Evolutionary conservation across 495 filamentous ascomycete genomes (phyloP).

Genomic region (Penicillium riverlandense): DNA sequence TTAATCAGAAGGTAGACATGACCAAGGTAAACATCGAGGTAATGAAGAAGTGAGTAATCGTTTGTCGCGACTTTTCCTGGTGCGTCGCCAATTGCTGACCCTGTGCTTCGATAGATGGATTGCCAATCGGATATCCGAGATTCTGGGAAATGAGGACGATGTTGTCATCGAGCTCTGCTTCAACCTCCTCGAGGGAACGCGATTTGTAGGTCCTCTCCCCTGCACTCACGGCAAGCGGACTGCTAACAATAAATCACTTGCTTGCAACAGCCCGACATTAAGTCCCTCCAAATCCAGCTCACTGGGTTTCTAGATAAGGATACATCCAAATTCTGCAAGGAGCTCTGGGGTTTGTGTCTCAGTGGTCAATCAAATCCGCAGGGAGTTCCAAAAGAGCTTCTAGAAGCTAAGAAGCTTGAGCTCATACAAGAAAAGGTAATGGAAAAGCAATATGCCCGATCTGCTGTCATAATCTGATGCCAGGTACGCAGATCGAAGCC

Average conservation of each 20-base stretch:
- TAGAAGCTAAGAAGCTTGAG: conserved; percentile 94
- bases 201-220: conserved; percentile 55
- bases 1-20: conserved; percentile 94
- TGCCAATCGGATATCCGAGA: conserved; percentile 73
- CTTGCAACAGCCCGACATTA: conserved; percentile 78
- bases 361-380: conserved; percentile 84
- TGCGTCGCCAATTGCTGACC: conserved; percentile 6
- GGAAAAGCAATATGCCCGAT: no score
- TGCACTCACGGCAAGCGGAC: neutral
- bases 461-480: conserved; percentile 1
- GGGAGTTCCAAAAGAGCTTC: conserved; percentile 86
- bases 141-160: conserved; percentile 87
- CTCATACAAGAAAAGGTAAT: conserved; percentile 85
- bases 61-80: conserved; percentile 6
- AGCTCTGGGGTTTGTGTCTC: conserved; percentile 83
- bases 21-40: conserved; percentile 93
- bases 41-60: conserved; percentile 75
- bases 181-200: conserved; percentile 72
- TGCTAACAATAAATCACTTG: conserved; percentile 6
- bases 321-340: conserved; percentile 83
- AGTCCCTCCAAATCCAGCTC: conserved; percentile 85
- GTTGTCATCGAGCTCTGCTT: conserved; percentile 91
- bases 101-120: conserved; percentile 65
- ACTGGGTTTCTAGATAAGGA: conserved; percentile 95
- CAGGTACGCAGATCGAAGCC: conserved; percentile 58